Conservation (phyloP, 2,329 filamentous ascomycete genomes). For the Colletotrichum gloeosporioides region DNA sequence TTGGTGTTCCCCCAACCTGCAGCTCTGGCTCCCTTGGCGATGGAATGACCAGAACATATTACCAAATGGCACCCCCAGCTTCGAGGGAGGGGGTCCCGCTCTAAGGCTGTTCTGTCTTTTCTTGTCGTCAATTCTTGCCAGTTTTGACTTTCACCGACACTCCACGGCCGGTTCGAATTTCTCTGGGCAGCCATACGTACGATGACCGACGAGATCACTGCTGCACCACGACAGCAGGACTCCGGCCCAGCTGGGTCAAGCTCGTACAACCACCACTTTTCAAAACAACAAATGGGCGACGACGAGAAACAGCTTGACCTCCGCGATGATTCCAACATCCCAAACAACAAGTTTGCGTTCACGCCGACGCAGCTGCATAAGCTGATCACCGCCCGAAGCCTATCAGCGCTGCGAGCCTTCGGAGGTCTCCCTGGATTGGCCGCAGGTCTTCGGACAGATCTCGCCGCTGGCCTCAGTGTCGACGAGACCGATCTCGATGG, state of each 20-base stretch:
- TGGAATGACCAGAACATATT: not conserved
- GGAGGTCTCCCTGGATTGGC: slow-evolving; percentile 60
- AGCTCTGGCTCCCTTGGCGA: not conserved
- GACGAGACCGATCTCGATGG: slow-evolving; percentile 55
- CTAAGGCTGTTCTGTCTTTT: not conserved
- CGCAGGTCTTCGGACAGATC: slow-evolving; percentile 54
- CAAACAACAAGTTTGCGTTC: slow-evolving; percentile 58
- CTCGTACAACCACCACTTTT: not conserved
- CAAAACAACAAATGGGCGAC: not conserved
- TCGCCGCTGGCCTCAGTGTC: slow-evolving; percentile 50
- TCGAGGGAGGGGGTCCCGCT: not conserved
- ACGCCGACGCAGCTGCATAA: slow-evolving; percentile 58
- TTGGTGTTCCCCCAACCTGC: not conserved
- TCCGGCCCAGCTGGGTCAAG: slow-evolving; percentile 44
- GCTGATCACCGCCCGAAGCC: slow-evolving; percentile 54
- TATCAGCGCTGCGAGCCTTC: slow-evolving; percentile 53
- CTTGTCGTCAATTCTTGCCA: not conserved
- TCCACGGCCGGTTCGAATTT: not conserved
- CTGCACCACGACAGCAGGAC: slow-evolving; percentile 51
- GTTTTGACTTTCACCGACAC: not conserved
- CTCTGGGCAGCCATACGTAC: not conserved
- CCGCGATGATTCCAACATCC: slow-evolving; percentile 5
- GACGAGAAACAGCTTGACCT: slow-evolving; percentile 6
- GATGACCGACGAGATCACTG: slow-evolving; percentile 58
- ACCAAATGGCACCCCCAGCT: not conserved